Conservation (phyloP, 495 filamentous ascomycete species). For the Talaromyces thailandensis region DNA sequence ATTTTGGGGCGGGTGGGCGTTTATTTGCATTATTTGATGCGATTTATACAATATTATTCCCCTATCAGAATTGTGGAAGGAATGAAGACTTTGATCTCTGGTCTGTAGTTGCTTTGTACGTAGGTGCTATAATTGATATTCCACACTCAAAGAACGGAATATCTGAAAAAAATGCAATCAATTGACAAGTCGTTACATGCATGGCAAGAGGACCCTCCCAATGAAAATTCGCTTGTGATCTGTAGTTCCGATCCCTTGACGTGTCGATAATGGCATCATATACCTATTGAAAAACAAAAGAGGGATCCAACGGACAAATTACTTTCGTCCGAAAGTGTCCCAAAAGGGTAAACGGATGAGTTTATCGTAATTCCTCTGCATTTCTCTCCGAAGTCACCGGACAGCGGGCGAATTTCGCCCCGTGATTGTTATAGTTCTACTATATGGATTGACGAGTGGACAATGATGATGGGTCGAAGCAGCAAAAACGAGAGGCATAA, state of each 20-base stretch:
- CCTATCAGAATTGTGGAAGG: neutral
- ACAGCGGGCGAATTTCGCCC: neutral
- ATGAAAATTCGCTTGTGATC: too few species aligned
- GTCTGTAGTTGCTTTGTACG: neutral
- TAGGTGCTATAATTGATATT: too few species aligned
- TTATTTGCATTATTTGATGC: neutral
- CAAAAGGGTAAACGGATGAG: neutral
- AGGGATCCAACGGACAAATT: neutral
- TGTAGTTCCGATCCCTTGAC: too few species aligned
- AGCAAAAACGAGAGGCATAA: neutral
- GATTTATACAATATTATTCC: neutral
- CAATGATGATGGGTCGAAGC: neutral
- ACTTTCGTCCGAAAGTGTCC: neutral
- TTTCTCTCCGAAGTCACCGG: neutral
- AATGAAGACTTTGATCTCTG: neutral
- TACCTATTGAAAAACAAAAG: neutral
- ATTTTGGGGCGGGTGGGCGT: neutral
- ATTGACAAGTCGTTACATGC: too few species aligned
- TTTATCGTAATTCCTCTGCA: neutral
- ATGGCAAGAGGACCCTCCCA: too few species aligned
- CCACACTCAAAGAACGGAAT: too few species aligned
- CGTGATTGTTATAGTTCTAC: neutral
- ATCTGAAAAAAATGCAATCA: too few species aligned
- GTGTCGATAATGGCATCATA: neutral
- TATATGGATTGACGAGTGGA: too few species aligned